Evolutionary conservation across 2,329 filamentous ascomycete genomes (phyloP).

Genomic region (Emmonsia crescens): DNA sequence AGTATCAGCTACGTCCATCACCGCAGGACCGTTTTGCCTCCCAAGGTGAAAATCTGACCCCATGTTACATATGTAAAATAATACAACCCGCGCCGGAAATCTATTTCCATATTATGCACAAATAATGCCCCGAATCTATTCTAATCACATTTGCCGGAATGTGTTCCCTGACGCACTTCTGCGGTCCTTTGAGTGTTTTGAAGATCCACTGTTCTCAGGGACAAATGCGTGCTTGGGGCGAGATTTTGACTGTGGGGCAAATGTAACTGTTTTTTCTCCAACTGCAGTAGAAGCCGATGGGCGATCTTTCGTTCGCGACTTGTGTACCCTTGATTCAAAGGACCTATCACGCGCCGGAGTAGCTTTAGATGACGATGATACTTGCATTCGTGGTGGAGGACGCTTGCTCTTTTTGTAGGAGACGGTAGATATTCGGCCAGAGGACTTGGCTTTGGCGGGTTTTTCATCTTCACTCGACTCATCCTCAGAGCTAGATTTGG

Average conservation of each 20-base stretch:
- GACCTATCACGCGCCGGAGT: constrained; percentile 40
- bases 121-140: background rate
- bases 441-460: constrained; percentile 21
- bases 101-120: background rate
- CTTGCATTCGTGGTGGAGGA: constrained; percentile 44
- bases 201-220: constrained; percentile 13
- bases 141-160: constrained; percentile 35
- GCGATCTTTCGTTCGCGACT: constrained; percentile 28
- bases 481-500: constrained; percentile 29
- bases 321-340: constrained; percentile 47
- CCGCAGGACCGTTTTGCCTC: constrained; percentile 4
- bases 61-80: background rate
- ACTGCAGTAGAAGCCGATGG: constrained; percentile 27
- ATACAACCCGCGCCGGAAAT: background rate
- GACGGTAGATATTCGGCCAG: constrained; percentile 41
- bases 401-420: constrained; percentile 46
- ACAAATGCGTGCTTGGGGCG: constrained; percentile 15
- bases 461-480: constrained; percentile 25
- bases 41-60: constrained; percentile 7
- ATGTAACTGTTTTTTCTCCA: constrained; percentile 49
- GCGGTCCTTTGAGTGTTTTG: constrained; percentile 31
- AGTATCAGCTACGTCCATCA: constrained; percentile 7
- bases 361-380: constrained; percentile 42
- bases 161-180: constrained; percentile 41
- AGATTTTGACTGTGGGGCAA: constrained; percentile 42